Conservation (phyloP, 495 filamentous ascomycete species). For the Penicillium steckii region DNA sequence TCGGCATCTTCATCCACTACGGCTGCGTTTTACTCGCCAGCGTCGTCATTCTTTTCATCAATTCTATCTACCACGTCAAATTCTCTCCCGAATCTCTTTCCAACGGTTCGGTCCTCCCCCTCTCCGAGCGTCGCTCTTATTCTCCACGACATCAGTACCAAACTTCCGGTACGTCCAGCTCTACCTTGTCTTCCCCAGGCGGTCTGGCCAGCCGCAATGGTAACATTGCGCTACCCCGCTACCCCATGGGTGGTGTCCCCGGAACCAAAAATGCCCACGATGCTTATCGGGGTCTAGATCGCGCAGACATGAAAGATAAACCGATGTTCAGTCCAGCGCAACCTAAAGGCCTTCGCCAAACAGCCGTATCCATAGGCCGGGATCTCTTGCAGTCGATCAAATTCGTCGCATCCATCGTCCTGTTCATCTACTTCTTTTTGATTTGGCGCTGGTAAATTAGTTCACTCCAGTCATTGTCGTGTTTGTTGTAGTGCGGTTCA, state of each 20-base stretch:
- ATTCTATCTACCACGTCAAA: slow-evolving; percentile 54
- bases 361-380: slow-evolving; percentile 11
- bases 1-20: slow-evolving; percentile 80
- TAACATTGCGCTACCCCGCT: slow-evolving; percentile 22
- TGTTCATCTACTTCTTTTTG: slow-evolving; percentile 52
- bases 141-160: slow-evolving; percentile 23
- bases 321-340: slow-evolving; percentile 12
- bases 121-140: slow-evolving; percentile 30
- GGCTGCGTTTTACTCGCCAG: slow-evolving; percentile 58
- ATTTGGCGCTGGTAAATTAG: slow-evolving; percentile 54
- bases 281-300: slow-evolving; percentile 28
- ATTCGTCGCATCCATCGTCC: slow-evolving; percentile 42
- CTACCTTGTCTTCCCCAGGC: slow-evolving; percentile 28
- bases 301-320: slow-evolving; percentile 28
- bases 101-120: slow-evolving; percentile 32
- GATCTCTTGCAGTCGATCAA: slow-evolving; percentile 33
- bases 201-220: slow-evolving; percentile 36
- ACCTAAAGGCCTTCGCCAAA: slow-evolving; percentile 7
- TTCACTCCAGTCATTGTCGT: neutral
- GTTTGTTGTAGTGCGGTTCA: slow-evolving; percentile 1
- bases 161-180: slow-evolving; percentile 40
- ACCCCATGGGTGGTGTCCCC: slow-evolving; percentile 5
- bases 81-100: slow-evolving; percentile 14
- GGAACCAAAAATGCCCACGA: slow-evolving; percentile 19
- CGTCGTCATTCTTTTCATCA: slow-evolving; percentile 55